A percentile compares a stretch with the other conserved stretches of the same genome.
Evolutionary conservation across 1,284 basidiomycete genomes (phyloP).

Genomic region (Melampsora americana): DNA sequence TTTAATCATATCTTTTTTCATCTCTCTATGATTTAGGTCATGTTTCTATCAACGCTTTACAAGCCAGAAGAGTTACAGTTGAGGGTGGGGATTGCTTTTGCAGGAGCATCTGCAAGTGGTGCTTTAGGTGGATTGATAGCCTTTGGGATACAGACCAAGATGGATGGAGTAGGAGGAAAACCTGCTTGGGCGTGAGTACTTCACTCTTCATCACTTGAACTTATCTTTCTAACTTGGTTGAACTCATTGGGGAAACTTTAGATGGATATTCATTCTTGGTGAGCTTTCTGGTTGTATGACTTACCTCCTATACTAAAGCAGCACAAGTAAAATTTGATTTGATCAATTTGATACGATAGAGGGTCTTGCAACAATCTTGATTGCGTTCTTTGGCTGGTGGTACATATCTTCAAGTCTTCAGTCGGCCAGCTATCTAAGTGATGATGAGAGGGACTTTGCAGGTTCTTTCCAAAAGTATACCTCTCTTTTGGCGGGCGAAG

Average conservation of each 20-base stretch:
- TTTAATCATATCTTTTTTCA: neutral
- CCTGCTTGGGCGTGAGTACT: slow-evolving; percentile 31
- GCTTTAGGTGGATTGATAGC: slow-evolving; percentile 45
- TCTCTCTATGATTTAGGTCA: slow-evolving; percentile 5
- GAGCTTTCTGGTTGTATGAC: slow-evolving; percentile 14
- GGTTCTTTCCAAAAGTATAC: neutral
- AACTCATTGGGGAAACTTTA: neutral
- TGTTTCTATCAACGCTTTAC: slow-evolving; percentile 37
- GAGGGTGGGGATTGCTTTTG: slow-evolving; percentile 30
- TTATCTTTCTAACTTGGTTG: neutral
- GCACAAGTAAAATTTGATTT: neutral
- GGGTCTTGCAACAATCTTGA: slow-evolving; percentile 49
- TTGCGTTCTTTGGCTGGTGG: slow-evolving; percentile 45
- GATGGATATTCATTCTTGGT: neutral
- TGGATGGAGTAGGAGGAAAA: slow-evolving; percentile 38
- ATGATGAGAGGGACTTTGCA: slow-evolving; percentile 29
- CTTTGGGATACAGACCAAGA: slow-evolving; percentile 31
- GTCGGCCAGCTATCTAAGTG: slow-evolving; percentile 45
- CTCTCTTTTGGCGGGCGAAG: neutral
- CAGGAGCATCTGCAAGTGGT: slow-evolving; percentile 32
- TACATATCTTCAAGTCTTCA: slow-evolving; percentile 44
- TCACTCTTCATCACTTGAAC: neutral
- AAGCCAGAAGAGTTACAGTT: slow-evolving; percentile 39
- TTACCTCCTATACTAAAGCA: neutral
- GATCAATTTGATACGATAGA: slow-evolving; percentile 38